These are phyloP conservation scores for Phoenix dactylifera DNA, from an alignment of 176 grass and related monocot species.

Conservation along the genomic window DNA sequence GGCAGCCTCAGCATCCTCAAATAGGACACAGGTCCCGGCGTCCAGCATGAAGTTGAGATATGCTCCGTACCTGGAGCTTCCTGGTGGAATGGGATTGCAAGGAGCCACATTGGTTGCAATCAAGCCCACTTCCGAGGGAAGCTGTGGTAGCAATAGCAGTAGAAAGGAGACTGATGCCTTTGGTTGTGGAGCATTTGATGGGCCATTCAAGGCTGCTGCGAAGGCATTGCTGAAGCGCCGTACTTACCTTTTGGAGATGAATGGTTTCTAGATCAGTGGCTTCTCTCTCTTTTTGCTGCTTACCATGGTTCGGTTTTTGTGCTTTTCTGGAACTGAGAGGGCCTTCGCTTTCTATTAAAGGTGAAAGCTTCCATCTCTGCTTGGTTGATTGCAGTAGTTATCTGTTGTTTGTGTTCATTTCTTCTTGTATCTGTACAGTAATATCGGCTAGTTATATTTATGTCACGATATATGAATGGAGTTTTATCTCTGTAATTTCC, in stretches of 20 bases:
- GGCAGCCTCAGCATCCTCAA: constrained; percentile 59
- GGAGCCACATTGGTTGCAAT: constrained; percentile 78
- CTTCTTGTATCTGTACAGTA: constrained; percentile 29
- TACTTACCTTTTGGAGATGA: constrained; percentile 90
- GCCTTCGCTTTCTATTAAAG: constrained; percentile 21
- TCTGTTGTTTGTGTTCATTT: constrained; percentile 22
- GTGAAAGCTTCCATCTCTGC: constrained; percentile 5
- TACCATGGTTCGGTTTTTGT: constrained; percentile 8
- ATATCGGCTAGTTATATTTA: constrained; percentile 35
- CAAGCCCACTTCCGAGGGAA: constrained; percentile 53
- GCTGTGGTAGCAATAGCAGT: constrained; percentile 37
- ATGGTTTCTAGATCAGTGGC: constrained; percentile 54
- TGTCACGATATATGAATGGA: constrained; percentile 20
- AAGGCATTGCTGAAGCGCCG: constrained; percentile 75
- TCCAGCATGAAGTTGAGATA: constrained; percentile 94
- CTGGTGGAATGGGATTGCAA: constrained; percentile 56
- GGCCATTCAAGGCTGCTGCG: constrained; percentile 53
- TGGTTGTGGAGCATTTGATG: constrained; percentile 57
- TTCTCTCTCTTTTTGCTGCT: constrained; percentile 9
- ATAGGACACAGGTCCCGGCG: constrained; percentile 84
- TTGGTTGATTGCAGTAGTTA: constrained; percentile 14
- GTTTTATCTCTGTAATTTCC: constrained; percentile 3
- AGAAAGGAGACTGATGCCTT: constrained; percentile 59
- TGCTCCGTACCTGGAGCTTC: constrained; percentile 69
- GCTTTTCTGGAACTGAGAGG: background rate